Base-by-base conservation (phyloP, 805 yeast genomes). In the Ogataea corticis region DNA sequence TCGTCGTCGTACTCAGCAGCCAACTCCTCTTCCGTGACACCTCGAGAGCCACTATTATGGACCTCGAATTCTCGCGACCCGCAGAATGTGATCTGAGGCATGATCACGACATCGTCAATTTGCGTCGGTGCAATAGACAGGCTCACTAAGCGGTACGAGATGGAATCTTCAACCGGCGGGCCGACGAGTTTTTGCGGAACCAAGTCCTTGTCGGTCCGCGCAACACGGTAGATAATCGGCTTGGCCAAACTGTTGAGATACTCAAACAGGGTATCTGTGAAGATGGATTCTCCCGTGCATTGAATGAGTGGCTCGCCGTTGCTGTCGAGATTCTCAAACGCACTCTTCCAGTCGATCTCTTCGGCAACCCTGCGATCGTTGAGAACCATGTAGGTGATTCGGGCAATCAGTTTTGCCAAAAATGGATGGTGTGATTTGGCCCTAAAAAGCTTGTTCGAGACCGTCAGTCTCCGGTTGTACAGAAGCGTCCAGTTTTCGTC, bases 231-330 rank as follows among this genome's bases (percentile, higher is more conserved):
- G 15, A 51, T 46, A 5, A 59, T 37, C 9, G 55, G 56, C 28
- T 50, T 38, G 4, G 50, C 38, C 19, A 61, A 28, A 2, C 36
- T 39, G 27, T 63, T 63, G 36, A 63, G 40, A 36, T 63, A 63
- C 41, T 63, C 68, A 36, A 63, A 63, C 13, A 60, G 45, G 1
- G 67, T 54, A 44, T 63, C 68, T 3, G 68, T 63, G 34, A 63
- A 59, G 11, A 63, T 55, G 2, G 62, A 56, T 25, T 61, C 56
- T 13, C 68, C 68, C 1, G 68, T 63, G 33, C 61, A 63, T 48
- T 63, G 67, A 32, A 62, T 49, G 33, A 62, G 40, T 2, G 67
- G 65, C 32, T 58, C 58, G 13, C 67, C 66, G 28, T 62, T 61
- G 4, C 65, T 62, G 47, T 63, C 68, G 16, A 58, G 43, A 21